phyloP scores from a whole-genome alignment of 495 filamentous ascomycete genomes.

The Lasiosphaeria ovina region DNA sequence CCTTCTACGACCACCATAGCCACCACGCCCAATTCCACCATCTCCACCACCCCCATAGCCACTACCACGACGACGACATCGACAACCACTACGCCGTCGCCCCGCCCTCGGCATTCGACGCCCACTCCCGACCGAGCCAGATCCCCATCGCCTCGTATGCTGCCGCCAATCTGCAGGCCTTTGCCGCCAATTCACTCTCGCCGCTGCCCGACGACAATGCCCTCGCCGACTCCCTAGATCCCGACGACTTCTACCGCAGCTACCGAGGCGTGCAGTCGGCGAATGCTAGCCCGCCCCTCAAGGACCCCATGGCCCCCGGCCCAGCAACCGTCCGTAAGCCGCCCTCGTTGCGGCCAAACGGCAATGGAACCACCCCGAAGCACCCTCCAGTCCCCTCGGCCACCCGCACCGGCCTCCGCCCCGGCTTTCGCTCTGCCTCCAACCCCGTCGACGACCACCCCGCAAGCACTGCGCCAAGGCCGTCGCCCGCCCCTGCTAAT shows the following conservation, averaged over 20 bases:
- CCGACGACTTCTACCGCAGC: constrained; percentile 54
- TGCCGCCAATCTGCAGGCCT: constrained; percentile 38
- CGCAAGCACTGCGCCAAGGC: constrained; percentile 23
- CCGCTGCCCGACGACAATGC: constrained; percentile 32
- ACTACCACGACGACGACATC: constrained; percentile 17
- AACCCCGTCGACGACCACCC: constrained; percentile 46
- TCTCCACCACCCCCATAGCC: constrained; percentile 22
- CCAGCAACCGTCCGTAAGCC: constrained; percentile 27
- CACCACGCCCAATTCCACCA: constrained; percentile 18
- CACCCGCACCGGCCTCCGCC: constrained; percentile 29
- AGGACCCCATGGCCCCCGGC: constrained; percentile 32
- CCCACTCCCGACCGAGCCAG: constrained; percentile 19
- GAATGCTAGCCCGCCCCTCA: constrained; percentile 24
- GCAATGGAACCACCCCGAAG: constrained; percentile 38
- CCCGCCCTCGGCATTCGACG: constrained; percentile 5
- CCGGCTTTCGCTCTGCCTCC: constrained; percentile 46
- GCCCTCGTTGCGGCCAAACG: constrained; percentile 35
- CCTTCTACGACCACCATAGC: constrained; percentile 28
- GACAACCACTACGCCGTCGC: constrained; percentile 10
- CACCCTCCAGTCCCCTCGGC: constrained; percentile 27
- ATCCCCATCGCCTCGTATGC: constrained; percentile 35
- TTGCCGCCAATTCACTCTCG: constrained; percentile 31
- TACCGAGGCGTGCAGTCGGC: constrained; percentile 37
- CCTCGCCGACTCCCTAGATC: constrained; percentile 36
- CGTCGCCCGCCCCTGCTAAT: constrained; percentile 22